phyloP scores from a whole-genome alignment of 169 alveolate genomes.

The Perkinsus olseni region DNA sequence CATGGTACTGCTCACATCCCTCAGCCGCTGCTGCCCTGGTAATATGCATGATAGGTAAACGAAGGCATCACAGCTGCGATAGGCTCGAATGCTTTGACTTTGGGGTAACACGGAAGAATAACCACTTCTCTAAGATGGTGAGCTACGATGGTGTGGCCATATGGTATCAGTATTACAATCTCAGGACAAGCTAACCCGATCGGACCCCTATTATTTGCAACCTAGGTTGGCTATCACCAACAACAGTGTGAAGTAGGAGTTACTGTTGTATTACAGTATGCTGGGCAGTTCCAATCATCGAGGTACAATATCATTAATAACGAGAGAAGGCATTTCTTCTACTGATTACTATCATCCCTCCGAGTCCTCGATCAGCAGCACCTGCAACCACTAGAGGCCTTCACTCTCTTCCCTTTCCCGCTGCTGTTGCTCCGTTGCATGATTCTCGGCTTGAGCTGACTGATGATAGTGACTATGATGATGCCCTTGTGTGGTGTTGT shows the following conservation, averaged over 20 bases:
- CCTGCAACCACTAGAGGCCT: neutral
- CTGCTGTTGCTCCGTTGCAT: too few relatives aligned
- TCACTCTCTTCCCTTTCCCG: neutral
- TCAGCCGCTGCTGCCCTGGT: neutral
- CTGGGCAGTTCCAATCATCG: neutral
- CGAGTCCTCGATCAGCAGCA: neutral
- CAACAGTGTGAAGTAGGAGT: neutral
- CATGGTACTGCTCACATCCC: neutral
- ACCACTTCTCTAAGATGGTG: neutral
- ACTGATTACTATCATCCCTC: neutral
- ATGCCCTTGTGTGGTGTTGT: too few relatives aligned
- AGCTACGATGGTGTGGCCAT: neutral
- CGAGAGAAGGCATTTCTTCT: neutral
- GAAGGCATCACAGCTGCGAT: neutral
- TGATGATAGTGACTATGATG: too few relatives aligned
- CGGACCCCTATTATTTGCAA: neutral
- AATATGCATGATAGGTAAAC: neutral
- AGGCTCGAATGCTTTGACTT: neutral
- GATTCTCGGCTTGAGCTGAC: too few relatives aligned
- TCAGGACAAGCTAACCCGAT: neutral
- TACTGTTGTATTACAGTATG: neutral
- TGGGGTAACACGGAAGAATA: neutral
- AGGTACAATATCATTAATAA: neutral
- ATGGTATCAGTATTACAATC: neutral
- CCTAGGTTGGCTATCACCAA: neutral